Conservation (phyloP, 345 rosid genomes). For the Rhodamnia rubescens region DNA sequence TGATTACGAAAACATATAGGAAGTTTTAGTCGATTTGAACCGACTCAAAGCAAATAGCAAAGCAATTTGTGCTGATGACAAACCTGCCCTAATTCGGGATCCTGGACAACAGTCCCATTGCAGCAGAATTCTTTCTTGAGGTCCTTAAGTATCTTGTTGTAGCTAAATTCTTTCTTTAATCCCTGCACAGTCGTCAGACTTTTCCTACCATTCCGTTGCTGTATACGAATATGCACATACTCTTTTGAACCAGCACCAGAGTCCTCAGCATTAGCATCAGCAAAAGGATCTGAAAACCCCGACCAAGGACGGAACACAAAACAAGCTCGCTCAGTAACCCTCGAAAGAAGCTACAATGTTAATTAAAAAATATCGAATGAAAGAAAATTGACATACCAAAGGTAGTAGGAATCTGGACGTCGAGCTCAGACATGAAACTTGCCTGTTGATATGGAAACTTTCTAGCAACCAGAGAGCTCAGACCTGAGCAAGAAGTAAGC, state of each 20-base stretch:
- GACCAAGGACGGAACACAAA: neutral
- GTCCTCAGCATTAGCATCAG: slow-evolving; percentile 82
- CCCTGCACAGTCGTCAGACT: slow-evolving; percentile 84
- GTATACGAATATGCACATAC: slow-evolving; percentile 67
- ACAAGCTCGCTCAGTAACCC: neutral
- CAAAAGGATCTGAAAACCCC: slow-evolving; percentile 43
- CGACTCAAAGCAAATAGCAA: neutral
- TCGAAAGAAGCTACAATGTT: neutral
- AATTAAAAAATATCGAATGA: neutral
- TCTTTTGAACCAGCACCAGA: slow-evolving; percentile 66
- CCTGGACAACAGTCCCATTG: slow-evolving; percentile 93
- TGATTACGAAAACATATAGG: neutral
- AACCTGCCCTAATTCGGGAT: slow-evolving; percentile 88
- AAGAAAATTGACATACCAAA: slow-evolving; percentile 29
- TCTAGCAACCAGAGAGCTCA: slow-evolving; percentile 28
- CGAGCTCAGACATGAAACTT: slow-evolving; percentile 80
- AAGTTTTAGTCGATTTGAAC: neutral
- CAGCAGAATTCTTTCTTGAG: slow-evolving; percentile 92
- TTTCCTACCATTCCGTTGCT: slow-evolving; percentile 77
- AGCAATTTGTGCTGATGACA: neutral
- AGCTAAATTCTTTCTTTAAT: slow-evolving; percentile 80
- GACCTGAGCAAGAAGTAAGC: slow-evolving; percentile 11
- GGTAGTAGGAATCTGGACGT: slow-evolving; percentile 54
- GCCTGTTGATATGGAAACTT: slow-evolving; percentile 13
- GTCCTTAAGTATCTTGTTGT: slow-evolving; percentile 80